Evolutionary conservation across 1,284 basidiomycete genomes (phyloP), one percentile per base, ranked within the genome.

Genomic region (Trametes sp.): DNA sequence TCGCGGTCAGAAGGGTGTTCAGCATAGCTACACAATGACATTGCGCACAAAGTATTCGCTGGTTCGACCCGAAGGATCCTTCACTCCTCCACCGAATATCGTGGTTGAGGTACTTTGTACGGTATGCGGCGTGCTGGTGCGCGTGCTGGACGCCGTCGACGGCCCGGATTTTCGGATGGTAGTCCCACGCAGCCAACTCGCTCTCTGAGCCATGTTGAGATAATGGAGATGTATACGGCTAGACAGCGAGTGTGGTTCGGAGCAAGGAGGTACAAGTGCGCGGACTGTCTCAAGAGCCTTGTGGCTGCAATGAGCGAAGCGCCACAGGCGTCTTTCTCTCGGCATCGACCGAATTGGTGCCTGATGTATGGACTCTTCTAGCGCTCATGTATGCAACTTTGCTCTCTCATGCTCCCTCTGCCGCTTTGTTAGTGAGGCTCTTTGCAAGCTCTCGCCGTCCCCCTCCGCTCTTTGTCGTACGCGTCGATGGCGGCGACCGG

Each of bases 11-110:
- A n/a, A 38, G 3, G 9, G n/a, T 33, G 42, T 23, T 13, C n/a
- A 26, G 13, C n/a, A 16, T 4, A 21, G 10, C 9, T 13, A 5
- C n/a, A 31, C 4, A 10, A 24, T 35, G 46, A 28, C 45, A 54
- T n/a, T 21, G 33, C 19, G 83, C 63, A 93, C 91, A 69, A 86
- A 92, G 77, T 84, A 94, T 72, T 94, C 92, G 4, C 87, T 80
- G 1, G 87, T 91, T 74, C 91, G 82, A 19, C 92, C 92, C 26
- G 91, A 92, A 0, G 87, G 81, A 81, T 94, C 92, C 74, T 93
- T 93, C 63, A 94, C 88, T 21, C 91, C 91, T 31, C 90, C 90
- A 31, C 88, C 89, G 69, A 88, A 93, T 68, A 90, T 78, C 0
- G 88, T 90, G 1, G 83, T 77, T 3, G 90, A 89, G 0, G 90